These are phyloP conservation scores for Crucihimalaya himalaica DNA, from an alignment of 345 rosid genomes.

Conservation along the genomic window DNA sequence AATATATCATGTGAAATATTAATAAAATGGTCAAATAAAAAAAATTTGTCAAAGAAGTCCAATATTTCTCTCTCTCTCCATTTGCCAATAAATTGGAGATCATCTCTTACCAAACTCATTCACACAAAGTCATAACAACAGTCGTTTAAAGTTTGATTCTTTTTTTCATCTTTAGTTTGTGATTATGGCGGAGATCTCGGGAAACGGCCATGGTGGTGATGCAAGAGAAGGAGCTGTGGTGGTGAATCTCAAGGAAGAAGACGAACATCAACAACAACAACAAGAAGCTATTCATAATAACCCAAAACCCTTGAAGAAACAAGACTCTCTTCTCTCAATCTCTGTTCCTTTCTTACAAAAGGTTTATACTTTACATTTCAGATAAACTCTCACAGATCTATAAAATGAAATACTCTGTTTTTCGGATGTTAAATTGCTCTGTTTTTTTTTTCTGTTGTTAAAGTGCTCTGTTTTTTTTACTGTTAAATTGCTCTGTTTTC, in stretches of 20 bases:
- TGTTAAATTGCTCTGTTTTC: conserved; percentile 23
- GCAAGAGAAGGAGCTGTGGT: conserved; percentile 47
- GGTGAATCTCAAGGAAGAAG: conserved; percentile 54
- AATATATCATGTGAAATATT: conserved; percentile 2
- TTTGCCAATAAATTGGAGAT: conserved; percentile 38
- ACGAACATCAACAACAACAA: conserved; percentile 28
- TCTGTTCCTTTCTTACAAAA: conserved; percentile 81
- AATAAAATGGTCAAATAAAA: conserved; percentile 14
- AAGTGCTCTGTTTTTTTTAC: not conserved
- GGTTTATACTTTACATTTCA: conserved; percentile 43
- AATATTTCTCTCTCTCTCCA: conserved; percentile 12
- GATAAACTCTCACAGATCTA: not conserved
- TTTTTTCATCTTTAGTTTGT: not conserved
- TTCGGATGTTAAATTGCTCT: not conserved
- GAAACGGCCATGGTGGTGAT: conserved; percentile 30
- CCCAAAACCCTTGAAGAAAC: conserved; percentile 35
- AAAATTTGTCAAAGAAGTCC: conserved; percentile 20
- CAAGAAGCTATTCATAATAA: conserved; percentile 3
- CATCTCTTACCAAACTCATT: conserved; percentile 24
- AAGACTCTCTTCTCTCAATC: conserved; percentile 46
- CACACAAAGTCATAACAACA: conserved; percentile 31
- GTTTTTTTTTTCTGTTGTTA: not conserved
- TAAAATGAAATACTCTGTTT: no score
- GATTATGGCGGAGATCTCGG: conserved; percentile 55
- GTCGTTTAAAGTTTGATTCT: not conserved